Evolutionary conservation across 2,329 filamentous ascomycete species (phyloP).

Genomic region (Cladosporium oxysporum): DNA sequence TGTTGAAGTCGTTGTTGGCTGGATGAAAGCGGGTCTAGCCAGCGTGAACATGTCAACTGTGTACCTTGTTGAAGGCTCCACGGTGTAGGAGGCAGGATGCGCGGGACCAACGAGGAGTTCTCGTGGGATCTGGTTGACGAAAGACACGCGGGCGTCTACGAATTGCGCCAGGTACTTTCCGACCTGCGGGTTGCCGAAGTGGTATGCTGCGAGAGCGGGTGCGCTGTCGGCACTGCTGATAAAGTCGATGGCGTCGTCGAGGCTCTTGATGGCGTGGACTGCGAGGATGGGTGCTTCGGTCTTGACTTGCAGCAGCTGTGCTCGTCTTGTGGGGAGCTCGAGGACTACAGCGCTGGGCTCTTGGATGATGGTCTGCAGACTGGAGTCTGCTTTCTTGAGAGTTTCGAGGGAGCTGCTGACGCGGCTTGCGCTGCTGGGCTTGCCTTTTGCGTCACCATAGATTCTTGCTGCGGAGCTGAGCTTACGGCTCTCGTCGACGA

Average conservation of each 20-base stretch:
- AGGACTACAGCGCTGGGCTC: conserved; percentile 29
- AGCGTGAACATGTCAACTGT: conserved; percentile 47
- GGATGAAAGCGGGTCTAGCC: conserved; percentile 46
- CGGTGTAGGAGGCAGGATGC: conserved; percentile 28
- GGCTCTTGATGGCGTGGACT: conserved; percentile 50
- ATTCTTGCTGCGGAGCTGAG: neutral
- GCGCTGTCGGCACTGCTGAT: conserved; percentile 31
- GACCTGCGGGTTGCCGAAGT: conserved; percentile 52
- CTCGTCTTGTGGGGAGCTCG: conserved; percentile 26
- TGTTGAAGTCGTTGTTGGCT: conserved; percentile 17
- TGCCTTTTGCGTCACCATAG: conserved; percentile 11
- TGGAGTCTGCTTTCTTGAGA: conserved; percentile 20
- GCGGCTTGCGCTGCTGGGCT: conserved; percentile 6
- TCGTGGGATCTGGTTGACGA: conserved; percentile 60
- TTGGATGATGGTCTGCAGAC: conserved; percentile 27
- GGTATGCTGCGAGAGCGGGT: conserved; percentile 51
- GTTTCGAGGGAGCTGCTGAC: conserved; percentile 15
- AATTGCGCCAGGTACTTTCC: conserved; percentile 64
- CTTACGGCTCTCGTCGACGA: conserved; percentile 26
- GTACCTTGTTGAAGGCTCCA: conserved; percentile 43
- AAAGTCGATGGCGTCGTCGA: conserved; percentile 58
- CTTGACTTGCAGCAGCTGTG: conserved; percentile 37
- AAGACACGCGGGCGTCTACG: conserved; percentile 52
- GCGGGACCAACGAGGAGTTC: conserved; percentile 52
- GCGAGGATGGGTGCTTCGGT: conserved; percentile 46